Conservation (phyloP, 2,329 filamentous ascomycete genomes). For the Pleomassaria siparia region DNA sequence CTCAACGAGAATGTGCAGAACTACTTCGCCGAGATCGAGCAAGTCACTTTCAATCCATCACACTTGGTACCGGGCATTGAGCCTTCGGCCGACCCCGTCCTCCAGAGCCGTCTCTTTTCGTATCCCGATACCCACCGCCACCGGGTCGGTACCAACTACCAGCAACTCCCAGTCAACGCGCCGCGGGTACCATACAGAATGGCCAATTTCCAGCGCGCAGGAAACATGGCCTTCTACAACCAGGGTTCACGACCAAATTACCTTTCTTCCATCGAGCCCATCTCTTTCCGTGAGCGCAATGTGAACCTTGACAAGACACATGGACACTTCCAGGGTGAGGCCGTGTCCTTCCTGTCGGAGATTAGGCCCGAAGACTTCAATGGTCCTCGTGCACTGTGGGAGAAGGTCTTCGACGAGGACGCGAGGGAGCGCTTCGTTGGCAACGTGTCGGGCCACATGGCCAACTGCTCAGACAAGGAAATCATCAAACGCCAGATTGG, state of each 20-base stretch:
- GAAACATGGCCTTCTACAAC: conserved; percentile 68
- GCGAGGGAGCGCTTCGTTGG: conserved; percentile 61
- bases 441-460: conserved; percentile 65
- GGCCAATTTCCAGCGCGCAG: conserved; percentile 71
- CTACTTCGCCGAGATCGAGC: conserved; percentile 69
- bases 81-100: conserved; percentile 68
- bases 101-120: conserved; percentile 70
- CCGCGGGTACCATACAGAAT: conserved; percentile 58
- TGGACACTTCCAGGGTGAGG: conserved; percentile 52
- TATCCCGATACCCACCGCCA: conserved; percentile 67
- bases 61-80: conserved; percentile 69
- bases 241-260: conserved; percentile 62
- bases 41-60: conserved; percentile 68
- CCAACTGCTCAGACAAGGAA: conserved; percentile 58
- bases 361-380: conserved; percentile 58
- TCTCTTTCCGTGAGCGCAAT: conserved; percentile 50
- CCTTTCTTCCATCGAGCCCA: conserved; percentile 55
- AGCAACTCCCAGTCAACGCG: conserved; percentile 59
- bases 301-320: conserved; percentile 54
- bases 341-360: conserved; percentile 54
- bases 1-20: conserved; percentile 60
- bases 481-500: conserved; percentile 65
- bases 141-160: conserved; percentile 60
- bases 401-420: conserved; percentile 62
- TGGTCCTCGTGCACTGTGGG: conserved; percentile 60